A percentile compares a stretch with the other conserved stretches of the same genome.
These are phyloP conservation scores for Ogataea philodendri DNA, from an alignment of 805 yeast genomes.

Conservation along the genomic window DNA sequence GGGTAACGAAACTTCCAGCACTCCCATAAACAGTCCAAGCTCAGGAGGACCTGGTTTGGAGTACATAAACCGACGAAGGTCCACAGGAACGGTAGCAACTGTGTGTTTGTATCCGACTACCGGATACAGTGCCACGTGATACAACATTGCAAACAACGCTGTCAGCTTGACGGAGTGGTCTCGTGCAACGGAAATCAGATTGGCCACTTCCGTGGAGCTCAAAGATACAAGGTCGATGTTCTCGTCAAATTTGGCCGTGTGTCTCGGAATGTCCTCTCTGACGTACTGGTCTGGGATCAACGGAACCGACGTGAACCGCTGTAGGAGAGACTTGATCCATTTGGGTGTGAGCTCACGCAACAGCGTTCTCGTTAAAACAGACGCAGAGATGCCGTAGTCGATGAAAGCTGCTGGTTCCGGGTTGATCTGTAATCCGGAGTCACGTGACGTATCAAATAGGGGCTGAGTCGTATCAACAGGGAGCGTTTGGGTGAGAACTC, in stretches of 20 bases:
- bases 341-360: conserved; percentile 1
- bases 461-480: not conserved
- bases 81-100: conserved; percentile 19
- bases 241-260: conserved; percentile 7
- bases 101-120: conserved; percentile 17
- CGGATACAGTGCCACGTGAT: conserved; percentile 14
- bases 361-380: not conserved
- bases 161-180: conserved; percentile 21
- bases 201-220: conserved; percentile 5
- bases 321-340: conserved; percentile 3
- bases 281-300: conserved; percentile 2
- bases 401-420: conserved; percentile 9
- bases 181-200: conserved; percentile 13
- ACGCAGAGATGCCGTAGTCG: conserved; percentile 10
- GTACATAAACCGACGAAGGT: conserved; percentile 17
- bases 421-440: not conserved
- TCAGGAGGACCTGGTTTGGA: not conserved
- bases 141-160: conserved; percentile 14
- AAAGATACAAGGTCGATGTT: conserved; percentile 8
- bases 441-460: conserved; percentile 7
- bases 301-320: conserved; percentile 1
- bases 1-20: not conserved
- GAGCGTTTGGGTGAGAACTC: conserved; percentile 11
- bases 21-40: conserved; percentile 10
- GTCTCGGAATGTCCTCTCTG: conserved; percentile 5